Evolutionary conservation across 2,329 filamentous ascomycete genomes (phyloP), one percentile per base, ranked within the genome.

Genomic region (Myrmaecium sp.): DNA sequence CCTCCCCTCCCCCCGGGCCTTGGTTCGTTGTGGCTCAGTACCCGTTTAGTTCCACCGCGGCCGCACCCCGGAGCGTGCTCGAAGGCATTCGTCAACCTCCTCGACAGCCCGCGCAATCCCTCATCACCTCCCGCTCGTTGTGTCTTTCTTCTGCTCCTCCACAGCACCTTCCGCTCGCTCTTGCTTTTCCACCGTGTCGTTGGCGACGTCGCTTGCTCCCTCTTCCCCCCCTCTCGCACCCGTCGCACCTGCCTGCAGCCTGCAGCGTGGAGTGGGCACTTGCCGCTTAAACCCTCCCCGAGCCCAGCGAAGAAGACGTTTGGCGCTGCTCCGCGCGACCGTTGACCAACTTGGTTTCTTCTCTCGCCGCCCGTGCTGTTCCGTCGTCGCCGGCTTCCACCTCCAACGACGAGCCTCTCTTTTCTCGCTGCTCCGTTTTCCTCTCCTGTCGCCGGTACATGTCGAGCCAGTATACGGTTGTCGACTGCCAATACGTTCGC

Each of bases 401-500:
- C 27, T 17, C 28, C 25, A 19, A 11, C 19, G 21, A 28, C 28
- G 28, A n/a, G 36, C 38, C 39, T 40, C 37, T 41, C 42, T 42
- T 43, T 41, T 40, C 37, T 40, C 29, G 26, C 40, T 14, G 9
- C 21, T 14, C 14, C 18, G 24, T n/a, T n/a, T n/a, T n/a, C n/a
- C n/a, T n/a, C n/a, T n/a, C n/a, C n/a, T n/a, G 13, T 19, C 13
- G 17, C 35, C 36, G 37, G 36, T 40, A 28, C 45, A 47, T 44
- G 41, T 41, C 43, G 39, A 38, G 36, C 37, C 31, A 31, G 36
- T 49, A 39, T 47, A 39, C 30, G 28, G 24, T 21, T 34, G 29
- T 36, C 34, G 35, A 32, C 36, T 36, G 32, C 39, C 36, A 29
- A n/a, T 42, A 49, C 47, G 44, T 47, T 52, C 47, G 42, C 48